phyloP scores from a whole-genome alignment of 2,329 filamentous ascomycete genomes.

The Arthrobotrys pseudoclavata region DNA sequence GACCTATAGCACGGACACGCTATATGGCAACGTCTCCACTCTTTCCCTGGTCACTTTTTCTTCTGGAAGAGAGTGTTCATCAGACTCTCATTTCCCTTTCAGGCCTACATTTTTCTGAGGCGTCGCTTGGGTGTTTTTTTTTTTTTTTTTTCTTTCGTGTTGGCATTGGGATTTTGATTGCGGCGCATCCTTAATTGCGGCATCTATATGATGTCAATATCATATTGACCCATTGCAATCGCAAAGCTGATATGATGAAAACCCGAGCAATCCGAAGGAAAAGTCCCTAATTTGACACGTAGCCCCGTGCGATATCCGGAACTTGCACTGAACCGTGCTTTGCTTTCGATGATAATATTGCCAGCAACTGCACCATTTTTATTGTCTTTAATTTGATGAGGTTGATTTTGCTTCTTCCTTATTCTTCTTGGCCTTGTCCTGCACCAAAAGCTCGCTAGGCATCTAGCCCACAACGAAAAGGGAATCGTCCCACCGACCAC shows the following conservation, averaged over 20 bases:
- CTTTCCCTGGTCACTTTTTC: slow-evolving; percentile 41
- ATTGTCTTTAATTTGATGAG: slow-evolving; percentile 50
- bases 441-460: slow-evolving; percentile 56
- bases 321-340: slow-evolving; percentile 10
- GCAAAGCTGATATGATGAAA: slow-evolving; percentile 17
- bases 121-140: slow-evolving; percentile 18
- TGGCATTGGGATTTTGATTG: slow-evolving; percentile 58
- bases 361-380: slow-evolving; percentile 55
- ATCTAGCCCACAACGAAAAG: slow-evolving; percentile 58
- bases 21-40: slow-evolving; percentile 40
- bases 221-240: slow-evolving; percentile 24
- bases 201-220: slow-evolving; percentile 60
- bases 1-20: slow-evolving; percentile 46
- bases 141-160: background rate
- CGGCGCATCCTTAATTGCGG: slow-evolving; percentile 60
- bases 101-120: slow-evolving; percentile 26
- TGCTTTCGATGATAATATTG: slow-evolving; percentile 40
- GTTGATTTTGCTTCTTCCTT: slow-evolving; percentile 56
- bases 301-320: slow-evolving; percentile 52
- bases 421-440: slow-evolving; percentile 30
- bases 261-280: slow-evolving; percentile 45
- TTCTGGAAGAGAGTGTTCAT: slow-evolving; percentile 40
- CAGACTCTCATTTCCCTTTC: slow-evolving; percentile 50
- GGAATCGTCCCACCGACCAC: slow-evolving; percentile 37
- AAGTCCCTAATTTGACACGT: slow-evolving; percentile 50